Evolutionary conservation across 306 rosid genomes (phyloP), one percentile per base, ranked within the genome.

Genomic region (Crataegus laevigata): DNA sequence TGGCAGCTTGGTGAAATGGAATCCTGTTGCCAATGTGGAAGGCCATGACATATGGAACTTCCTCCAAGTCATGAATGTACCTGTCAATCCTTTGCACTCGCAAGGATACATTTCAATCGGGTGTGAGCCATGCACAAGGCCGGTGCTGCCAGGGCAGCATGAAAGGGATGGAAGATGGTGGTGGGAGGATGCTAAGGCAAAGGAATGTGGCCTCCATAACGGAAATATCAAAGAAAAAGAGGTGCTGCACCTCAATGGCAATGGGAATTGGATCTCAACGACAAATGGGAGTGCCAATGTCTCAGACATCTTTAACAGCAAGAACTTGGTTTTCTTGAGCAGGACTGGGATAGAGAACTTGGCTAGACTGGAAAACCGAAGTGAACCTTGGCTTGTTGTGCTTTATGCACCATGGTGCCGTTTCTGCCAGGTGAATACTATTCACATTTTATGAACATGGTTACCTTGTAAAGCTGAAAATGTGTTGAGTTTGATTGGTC

Each of bases 101-200:
- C 84, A 85, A 78, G 98, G 98, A 17, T 93, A 89, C 74, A 59
- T 93, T 64, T 93, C 98, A 8, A 89, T 93, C 54, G 96, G 96
- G 9, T 91, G 98, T 42, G 96, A 93, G 85, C 96, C 98, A 8
- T 94, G 99, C 89, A 94, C 99, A 34, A 92, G 99, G 84, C 81
- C 99, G 2, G 96, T 94, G 80, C 86, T 94, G 29, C 99, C 97
- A 4, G 96, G 99, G 40, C 99, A 94, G 58, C 99, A 92, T 75
- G 99, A 94, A 83, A 89, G 99, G 74, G 99, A 94, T 24, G 99
- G 99, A 80, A 87, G 99, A 55, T 94, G 99, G 99, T 94, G 97
- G 99, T 94, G 96, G 98, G 96, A 91, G 86, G 98, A 93, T 73
- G 91, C 98, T 66, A 91, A 89, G 76, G 93, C 96, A 1, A 94